phyloP scores from a whole-genome alignment of 306 rosid genomes.

The Leucaena leucocephala region DNA sequence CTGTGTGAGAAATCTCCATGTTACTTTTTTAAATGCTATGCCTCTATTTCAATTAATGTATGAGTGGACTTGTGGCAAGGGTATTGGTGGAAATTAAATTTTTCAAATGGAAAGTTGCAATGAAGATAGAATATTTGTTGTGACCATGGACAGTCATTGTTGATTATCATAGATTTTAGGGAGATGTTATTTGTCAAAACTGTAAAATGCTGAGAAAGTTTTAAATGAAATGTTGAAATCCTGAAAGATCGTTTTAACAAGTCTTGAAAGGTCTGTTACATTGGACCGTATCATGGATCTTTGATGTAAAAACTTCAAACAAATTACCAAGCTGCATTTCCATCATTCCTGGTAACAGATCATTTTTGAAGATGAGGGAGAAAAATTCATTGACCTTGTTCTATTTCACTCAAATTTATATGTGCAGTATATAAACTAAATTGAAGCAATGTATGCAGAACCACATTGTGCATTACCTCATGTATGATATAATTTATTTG shows the following conservation, averaged over 20 bases:
- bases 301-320: not conserved
- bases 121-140: not conserved
- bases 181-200: not conserved
- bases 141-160: not conserved
- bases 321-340: not conserved
- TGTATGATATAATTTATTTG: not conserved
- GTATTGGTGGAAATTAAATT: not conserved
- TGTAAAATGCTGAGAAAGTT: too few species aligned
- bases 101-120: not conserved
- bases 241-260: not conserved
- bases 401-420: not conserved
- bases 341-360: not conserved
- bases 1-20: constrained; percentile 75
- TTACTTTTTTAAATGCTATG: not conserved
- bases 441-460: not conserved
- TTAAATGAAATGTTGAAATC: not conserved
- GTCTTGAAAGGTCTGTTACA: not conserved
- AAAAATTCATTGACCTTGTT: not conserved
- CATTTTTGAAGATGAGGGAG: not conserved
- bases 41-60: not conserved
- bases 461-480: not conserved
- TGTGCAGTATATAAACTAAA: not conserved
- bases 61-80: not conserved
- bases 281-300: not conserved
- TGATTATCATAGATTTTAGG: not conserved